Conservation (phyloP, 1,284 basidiomycete genomes). For the Pascua guehoae region DNA sequence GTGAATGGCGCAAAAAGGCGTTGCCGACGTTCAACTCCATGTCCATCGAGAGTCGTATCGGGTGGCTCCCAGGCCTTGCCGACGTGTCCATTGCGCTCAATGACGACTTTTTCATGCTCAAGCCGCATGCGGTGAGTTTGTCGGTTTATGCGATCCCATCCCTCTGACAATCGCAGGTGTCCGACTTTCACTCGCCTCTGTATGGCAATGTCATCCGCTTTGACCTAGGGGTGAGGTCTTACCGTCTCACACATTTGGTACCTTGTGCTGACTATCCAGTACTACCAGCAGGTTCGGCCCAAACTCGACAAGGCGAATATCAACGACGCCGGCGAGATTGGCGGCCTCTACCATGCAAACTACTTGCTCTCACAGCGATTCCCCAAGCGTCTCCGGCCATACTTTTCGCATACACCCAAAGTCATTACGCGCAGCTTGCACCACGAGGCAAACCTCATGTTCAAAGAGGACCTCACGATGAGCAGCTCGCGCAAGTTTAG, state of each 20-base stretch:
- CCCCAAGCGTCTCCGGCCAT: conserved; percentile 38
- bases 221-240: conserved; percentile 33
- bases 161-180: conserved; percentile 17
- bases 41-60: conserved; percentile 43
- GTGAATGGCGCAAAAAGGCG: conserved; percentile 34
- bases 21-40: conserved; percentile 47
- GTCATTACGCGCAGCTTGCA: conserved; percentile 42
- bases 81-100: conserved; percentile 40
- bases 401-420: conserved; percentile 45
- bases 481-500: conserved; percentile 38
- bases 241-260: neutral
- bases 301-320: conserved; percentile 29
- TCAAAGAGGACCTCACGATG: conserved; percentile 30
- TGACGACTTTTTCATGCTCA: conserved; percentile 39
- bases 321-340: conserved; percentile 39
- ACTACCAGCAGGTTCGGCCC: conserved; percentile 36
- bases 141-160: neutral
- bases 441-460: conserved; percentile 46
- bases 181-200: conserved; percentile 42
- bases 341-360: conserved; percentile 45
- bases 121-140: conserved; percentile 7
- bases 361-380: conserved; percentile 41
- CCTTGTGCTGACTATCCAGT: conserved; percentile 13
- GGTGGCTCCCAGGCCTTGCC: conserved; percentile 42
- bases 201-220: conserved; percentile 46